phyloP scores from a whole-genome alignment of 495 filamentous ascomycete genomes.

The Neurospora sp. region DNA sequence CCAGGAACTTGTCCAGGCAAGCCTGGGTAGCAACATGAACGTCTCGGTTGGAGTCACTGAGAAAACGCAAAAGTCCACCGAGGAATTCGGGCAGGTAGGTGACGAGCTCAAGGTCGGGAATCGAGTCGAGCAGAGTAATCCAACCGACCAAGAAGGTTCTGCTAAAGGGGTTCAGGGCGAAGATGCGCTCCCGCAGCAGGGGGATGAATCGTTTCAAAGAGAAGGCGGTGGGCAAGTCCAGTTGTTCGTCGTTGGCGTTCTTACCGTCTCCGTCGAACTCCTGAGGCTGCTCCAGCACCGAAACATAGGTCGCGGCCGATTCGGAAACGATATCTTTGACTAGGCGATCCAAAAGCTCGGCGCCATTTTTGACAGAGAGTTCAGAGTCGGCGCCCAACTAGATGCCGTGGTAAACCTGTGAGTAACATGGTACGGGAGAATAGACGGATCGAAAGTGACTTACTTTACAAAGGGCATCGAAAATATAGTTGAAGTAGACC shows the following conservation, averaged over 20 bases:
- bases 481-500: constrained; percentile 95
- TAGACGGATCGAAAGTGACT: constrained; percentile 4
- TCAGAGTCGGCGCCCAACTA: constrained; percentile 94
- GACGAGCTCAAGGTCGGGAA: constrained; percentile 93
- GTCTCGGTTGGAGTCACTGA: constrained; percentile 84
- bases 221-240: constrained; percentile 74
- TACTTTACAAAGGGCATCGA: constrained; percentile 95
- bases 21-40: constrained; percentile 87
- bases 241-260: constrained; percentile 36
- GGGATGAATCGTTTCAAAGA: constrained; percentile 89
- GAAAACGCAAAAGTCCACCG: constrained; percentile 80
- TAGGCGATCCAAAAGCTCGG: constrained; percentile 88
- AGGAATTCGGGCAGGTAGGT: constrained; percentile 87
- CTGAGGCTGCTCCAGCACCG: constrained; percentile 58
- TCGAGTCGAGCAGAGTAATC: constrained; percentile 91
- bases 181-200: constrained; percentile 82
- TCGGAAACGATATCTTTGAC: constrained; percentile 98
- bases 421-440: constrained; percentile 2
- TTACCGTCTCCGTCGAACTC: constrained; percentile 41
- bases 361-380: constrained; percentile 95
- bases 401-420: neutral
- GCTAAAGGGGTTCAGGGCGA: constrained; percentile 88
- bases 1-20: constrained; percentile 84
- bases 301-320: constrained; percentile 91
- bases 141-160: constrained; percentile 91